Percentiles rank a stretch among this genome's conserved stretches.
phyloP scores from a whole-genome alignment of 805 yeast genomes.

The Diddensiella santjacobensis region DNA sequence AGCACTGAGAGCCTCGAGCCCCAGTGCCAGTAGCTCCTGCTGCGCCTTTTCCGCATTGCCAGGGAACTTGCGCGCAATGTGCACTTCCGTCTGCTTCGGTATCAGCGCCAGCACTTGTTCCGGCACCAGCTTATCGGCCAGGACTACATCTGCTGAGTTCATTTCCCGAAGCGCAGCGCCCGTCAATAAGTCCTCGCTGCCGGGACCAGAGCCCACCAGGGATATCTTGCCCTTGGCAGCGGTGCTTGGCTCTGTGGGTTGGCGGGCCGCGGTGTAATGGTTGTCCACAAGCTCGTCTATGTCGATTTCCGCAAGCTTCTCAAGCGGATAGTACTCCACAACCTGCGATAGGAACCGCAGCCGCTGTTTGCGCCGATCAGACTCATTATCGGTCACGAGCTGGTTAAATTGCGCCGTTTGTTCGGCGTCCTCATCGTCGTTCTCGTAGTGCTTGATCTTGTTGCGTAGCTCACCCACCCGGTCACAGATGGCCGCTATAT shows the following conservation, averaged over 20 bases:
- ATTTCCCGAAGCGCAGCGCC: slow-evolving; percentile 81
- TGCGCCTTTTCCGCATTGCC: slow-evolving; percentile 96
- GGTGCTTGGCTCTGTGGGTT: slow-evolving; percentile 5
- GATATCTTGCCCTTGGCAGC: slow-evolving; percentile 54
- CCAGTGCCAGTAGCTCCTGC: slow-evolving; percentile 70
- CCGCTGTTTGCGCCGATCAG: slow-evolving; percentile 43
- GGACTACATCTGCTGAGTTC: slow-evolving; percentile 71
- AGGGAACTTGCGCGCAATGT: slow-evolving; percentile 91
- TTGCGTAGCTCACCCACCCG: slow-evolving; percentile 66
- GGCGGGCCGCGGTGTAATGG: slow-evolving; percentile 33
- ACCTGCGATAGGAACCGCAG: slow-evolving; percentile 85
- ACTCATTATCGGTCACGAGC: slow-evolving; percentile 44
- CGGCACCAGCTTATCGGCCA: slow-evolving; percentile 92
- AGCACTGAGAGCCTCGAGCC: slow-evolving; percentile 55
- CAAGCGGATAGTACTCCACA: slow-evolving; percentile 84
- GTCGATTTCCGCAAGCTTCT: slow-evolving; percentile 55
- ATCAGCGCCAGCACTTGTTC: slow-evolving; percentile 76
- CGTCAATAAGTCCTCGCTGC: slow-evolving; percentile 75
- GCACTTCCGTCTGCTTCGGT: slow-evolving; percentile 70
- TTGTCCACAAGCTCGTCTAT: slow-evolving; percentile 52
- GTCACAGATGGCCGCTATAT: slow-evolving; percentile 64
- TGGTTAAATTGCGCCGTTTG: slow-evolving; percentile 57
- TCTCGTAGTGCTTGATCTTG: slow-evolving; percentile 43
- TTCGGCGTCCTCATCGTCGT: slow-evolving; percentile 65
- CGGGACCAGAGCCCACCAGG: slow-evolving; percentile 94